Conservation (phyloP, 495 filamentous ascomycete genomes). For the Neurospora sp. region DNA sequence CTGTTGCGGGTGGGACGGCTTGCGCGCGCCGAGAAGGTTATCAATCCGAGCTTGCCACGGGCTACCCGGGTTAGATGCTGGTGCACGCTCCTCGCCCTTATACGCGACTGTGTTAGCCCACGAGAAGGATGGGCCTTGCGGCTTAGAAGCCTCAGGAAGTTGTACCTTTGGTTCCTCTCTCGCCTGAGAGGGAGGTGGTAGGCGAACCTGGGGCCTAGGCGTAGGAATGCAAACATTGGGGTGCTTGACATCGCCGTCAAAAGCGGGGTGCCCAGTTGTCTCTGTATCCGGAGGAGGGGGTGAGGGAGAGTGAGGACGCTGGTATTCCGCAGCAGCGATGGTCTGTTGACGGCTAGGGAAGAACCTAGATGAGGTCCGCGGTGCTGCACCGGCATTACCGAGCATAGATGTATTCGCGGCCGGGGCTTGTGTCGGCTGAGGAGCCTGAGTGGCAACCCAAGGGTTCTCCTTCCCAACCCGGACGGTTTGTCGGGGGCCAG, state of each 20-base stretch:
- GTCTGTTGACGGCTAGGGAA: conserved; percentile 41
- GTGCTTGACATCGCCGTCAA: conserved; percentile 50
- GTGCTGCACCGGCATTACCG: not conserved
- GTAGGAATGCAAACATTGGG: conserved; percentile 62
- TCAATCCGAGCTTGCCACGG: conserved; percentile 71
- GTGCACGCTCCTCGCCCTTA: conserved; percentile 9
- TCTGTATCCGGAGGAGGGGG: conserved; percentile 65
- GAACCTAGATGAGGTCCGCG: conserved; percentile 37
- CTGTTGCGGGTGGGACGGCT: conserved; percentile 42
- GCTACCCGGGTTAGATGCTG: conserved; percentile 5
- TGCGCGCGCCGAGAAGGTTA: conserved; percentile 52
- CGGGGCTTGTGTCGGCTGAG: conserved; percentile 5
- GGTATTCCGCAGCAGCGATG: conserved; percentile 6
- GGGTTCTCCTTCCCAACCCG: conserved; percentile 16
- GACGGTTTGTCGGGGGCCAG: conserved; percentile 14
- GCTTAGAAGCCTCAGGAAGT: conserved; percentile 4
- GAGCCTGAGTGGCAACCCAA: conserved; percentile 9
- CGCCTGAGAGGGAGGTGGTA: conserved; percentile 44
- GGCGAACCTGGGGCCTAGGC: conserved; percentile 57
- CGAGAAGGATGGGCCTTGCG: conserved; percentile 12
- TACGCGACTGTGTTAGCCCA: conserved; percentile 18
- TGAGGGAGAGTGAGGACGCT: conserved; percentile 43
- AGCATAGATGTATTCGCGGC: not conserved
- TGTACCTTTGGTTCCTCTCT: conserved; percentile 15
- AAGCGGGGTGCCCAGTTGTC: conserved; percentile 53